A percentile compares a stretch with the other conserved stretches of the same genome.
Evolutionary conservation across 2,329 filamentous ascomycete genomes (phyloP).

Genomic region (Fusarium pilosicola): DNA sequence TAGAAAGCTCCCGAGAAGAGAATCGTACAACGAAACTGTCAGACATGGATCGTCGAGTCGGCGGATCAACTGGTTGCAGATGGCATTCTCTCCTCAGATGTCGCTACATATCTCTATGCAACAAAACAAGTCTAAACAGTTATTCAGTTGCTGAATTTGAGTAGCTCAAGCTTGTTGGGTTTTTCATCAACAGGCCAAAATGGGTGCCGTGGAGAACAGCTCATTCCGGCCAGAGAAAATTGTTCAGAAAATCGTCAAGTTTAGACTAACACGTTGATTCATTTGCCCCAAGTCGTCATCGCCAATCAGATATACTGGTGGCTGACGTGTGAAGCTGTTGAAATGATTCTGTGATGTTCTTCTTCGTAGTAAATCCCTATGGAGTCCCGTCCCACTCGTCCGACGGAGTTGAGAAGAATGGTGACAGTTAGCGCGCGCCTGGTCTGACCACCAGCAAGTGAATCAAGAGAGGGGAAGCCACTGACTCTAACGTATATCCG

Average conservation of each 20-base stretch:
- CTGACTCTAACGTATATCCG: accelerated
- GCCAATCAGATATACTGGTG: accelerated
- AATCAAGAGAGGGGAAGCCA: accelerated
- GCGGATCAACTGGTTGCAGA: neutral
- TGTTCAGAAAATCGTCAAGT: too few relatives aligned
- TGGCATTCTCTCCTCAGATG: neutral
- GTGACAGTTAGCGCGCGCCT: too few relatives aligned
- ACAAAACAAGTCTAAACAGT: neutral
- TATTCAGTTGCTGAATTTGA: too few relatives aligned
- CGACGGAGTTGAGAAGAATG: neutral
- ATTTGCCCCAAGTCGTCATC: accelerated
- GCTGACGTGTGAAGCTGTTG: neutral
- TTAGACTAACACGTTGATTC: accelerated
- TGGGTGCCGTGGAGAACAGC: too few relatives aligned
- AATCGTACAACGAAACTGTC: slow-evolving; percentile 1
- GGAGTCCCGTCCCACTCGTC: neutral
- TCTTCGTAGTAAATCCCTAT: too few relatives aligned
- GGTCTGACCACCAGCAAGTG: neutral
- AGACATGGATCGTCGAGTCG: slow-evolving; percentile 17
- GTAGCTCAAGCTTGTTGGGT: accelerated
- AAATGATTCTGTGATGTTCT: too few relatives aligned
- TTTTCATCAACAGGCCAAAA: too few relatives aligned
- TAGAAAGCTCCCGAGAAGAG: neutral
- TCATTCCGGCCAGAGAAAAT: too few relatives aligned
- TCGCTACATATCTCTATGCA: neutral